A percentile compares a stretch with the other conserved stretches of the same genome.
Evolutionary conservation across 139 green algal genomes (phyloP).

Genomic region (Edaphochlamys debaryana): DNA sequence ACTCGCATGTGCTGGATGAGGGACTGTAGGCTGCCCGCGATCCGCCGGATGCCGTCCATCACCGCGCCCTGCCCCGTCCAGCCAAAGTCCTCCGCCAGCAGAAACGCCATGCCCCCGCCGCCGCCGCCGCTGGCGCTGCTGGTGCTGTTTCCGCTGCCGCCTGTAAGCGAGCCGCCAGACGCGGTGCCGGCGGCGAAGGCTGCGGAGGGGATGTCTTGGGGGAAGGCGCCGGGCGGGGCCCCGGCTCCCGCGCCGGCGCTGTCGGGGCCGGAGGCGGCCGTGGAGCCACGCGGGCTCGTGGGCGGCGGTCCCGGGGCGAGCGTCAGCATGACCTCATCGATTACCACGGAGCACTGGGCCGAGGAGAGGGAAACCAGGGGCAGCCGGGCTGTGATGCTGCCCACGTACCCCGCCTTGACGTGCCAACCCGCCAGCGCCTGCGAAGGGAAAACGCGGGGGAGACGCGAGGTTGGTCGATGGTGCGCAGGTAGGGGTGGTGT

Average conservation of each 20-base stretch:
- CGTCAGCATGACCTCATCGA: slow-evolving; percentile 72
- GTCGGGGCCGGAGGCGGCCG: neutral
- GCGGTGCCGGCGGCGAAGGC: neutral
- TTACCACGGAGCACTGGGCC: slow-evolving; percentile 38
- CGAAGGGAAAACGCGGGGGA: too few species aligned
- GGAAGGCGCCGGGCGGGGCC: neutral
- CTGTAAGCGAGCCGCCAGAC: too few species aligned
- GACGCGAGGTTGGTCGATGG: neutral
- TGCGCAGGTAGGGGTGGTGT: neutral
- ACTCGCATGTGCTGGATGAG: slow-evolving; percentile 71
- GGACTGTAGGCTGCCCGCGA: slow-evolving; percentile 70
- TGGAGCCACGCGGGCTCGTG: neutral
- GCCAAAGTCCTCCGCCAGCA: slow-evolving; percentile 34
- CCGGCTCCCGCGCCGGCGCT: neutral
- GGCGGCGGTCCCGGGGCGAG: slow-evolving; percentile 43
- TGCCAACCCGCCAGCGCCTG: slow-evolving; percentile 62
- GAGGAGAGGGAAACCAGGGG: slow-evolving; percentile 44
- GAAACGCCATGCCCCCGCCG: neutral
- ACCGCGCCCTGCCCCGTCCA: slow-evolving; percentile 45
- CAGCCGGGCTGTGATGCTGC: slow-evolving; percentile 57
- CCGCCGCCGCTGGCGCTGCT: neutral
- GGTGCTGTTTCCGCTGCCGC: neutral
- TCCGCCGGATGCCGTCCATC: slow-evolving; percentile 62
- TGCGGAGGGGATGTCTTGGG: neutral
- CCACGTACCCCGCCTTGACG: slow-evolving; percentile 69